A percentile compares a stretch with the other conserved stretches of the same genome.
Evolutionary conservation across 768 basidiomycete genomes (phyloP).

Genomic region (Rhodotorula kratochvilovae): DNA sequence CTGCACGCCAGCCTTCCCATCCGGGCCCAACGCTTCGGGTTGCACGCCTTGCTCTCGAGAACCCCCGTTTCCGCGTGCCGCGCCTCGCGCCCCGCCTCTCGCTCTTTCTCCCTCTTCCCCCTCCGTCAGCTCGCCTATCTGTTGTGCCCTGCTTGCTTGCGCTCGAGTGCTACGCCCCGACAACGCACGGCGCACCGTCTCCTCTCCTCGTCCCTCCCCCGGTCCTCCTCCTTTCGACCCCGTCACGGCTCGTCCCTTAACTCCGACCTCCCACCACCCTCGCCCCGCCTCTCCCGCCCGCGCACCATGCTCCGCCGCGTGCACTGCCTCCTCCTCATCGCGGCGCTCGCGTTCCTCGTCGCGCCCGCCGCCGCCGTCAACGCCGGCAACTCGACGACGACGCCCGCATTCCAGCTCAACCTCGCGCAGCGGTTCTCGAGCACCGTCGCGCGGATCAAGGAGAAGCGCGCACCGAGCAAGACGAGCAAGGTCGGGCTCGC

Average conservation of each 20-base stretch:
- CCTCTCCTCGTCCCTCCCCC: background rate
- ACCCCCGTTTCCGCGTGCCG: too few species aligned
- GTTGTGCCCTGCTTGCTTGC: background rate
- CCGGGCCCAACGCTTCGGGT: too few species aligned
- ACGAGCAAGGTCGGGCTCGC: conserved; percentile 8
- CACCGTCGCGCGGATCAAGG: conserved; percentile 16
- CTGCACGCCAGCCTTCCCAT: too few species aligned
- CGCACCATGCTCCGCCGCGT: conserved; percentile 1
- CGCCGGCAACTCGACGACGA: background rate
- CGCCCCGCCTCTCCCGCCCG: background rate
- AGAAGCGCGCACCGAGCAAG: background rate
- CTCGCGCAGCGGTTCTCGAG: conserved; percentile 20
- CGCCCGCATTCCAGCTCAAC: conserved; percentile 19
- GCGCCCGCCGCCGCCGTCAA: conserved; percentile 3
- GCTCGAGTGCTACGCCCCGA: background rate
- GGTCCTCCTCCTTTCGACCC: background rate
- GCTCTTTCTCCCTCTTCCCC: background rate
- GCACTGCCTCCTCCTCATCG: conserved; percentile 8
- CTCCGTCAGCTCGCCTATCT: background rate
- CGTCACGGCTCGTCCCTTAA: background rate
- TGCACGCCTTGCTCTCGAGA: too few species aligned
- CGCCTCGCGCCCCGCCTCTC: background rate
- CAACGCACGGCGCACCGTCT: background rate
- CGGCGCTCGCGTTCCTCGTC: conserved; percentile 15
- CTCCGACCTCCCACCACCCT: background rate